phyloP scores from a whole-genome alignment of 140 eudicot species.

The Erigeron philadelphicus region DNA sequence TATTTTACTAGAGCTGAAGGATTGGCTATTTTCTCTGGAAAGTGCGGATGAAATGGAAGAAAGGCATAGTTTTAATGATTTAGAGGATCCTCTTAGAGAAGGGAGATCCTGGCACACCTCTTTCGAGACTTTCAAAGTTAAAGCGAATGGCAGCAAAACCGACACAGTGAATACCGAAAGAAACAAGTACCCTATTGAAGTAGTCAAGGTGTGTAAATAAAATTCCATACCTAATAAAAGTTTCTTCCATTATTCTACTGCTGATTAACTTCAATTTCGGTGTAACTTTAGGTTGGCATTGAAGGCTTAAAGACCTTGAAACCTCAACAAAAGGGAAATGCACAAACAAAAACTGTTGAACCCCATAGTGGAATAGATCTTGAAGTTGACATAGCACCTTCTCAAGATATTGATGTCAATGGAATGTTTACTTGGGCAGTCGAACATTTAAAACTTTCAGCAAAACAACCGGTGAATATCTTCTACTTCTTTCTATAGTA shows the following conservation, averaged over 20 bases:
- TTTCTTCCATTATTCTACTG: constrained; percentile 7
- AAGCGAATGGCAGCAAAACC: constrained; percentile 60
- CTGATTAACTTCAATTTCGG: background rate
- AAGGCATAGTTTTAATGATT: constrained; percentile 27
- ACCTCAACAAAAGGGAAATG: constrained; percentile 41
- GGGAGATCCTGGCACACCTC: constrained; percentile 80
- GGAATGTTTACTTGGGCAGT: constrained; percentile 46
- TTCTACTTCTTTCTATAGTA: constrained; percentile 5
- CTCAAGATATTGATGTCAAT: constrained; percentile 41
- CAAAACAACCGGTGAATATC: constrained; percentile 69
- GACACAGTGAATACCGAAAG: constrained; percentile 24
- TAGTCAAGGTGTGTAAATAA: constrained; percentile 51
- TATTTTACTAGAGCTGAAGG: constrained; percentile 61
- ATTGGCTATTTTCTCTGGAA: constrained; percentile 89
- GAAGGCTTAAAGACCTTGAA: constrained; percentile 75
- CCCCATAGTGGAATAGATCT: constrained; percentile 50
- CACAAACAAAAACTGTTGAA: constrained; percentile 31
- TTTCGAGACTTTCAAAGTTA: constrained; percentile 53
- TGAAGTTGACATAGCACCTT: constrained; percentile 48
- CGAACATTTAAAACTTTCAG: constrained; percentile 61
- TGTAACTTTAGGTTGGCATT: constrained; percentile 54
- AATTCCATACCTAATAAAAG: background rate
- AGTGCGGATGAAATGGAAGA: constrained; percentile 54
- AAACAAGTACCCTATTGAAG: constrained; percentile 62
- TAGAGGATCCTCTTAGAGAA: constrained; percentile 51